Evolutionary conservation across 139 green algal genomes (phyloP).

Genomic region (Volvox africanus): DNA sequence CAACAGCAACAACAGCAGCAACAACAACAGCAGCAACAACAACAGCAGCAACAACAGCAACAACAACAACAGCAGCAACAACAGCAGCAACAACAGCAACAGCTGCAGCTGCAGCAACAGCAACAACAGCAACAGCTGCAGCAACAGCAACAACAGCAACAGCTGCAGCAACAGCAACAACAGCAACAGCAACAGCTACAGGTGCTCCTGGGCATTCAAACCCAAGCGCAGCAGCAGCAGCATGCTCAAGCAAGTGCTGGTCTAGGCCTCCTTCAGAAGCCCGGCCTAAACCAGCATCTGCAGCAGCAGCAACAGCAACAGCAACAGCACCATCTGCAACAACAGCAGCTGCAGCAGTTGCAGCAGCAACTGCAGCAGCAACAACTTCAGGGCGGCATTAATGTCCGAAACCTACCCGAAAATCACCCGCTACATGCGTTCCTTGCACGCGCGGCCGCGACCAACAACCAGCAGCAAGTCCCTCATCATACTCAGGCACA

Average conservation of each 20-base stretch:
- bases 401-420: constrained; percentile 25
- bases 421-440: constrained; percentile 33
- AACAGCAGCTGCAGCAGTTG: neutral
- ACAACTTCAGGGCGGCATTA: constrained; percentile 29
- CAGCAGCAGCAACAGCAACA: too few species aligned
- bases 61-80: neutral
- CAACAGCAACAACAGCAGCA: neutral
- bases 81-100: neutral
- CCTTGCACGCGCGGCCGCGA: neutral
- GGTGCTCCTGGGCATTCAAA: neutral
- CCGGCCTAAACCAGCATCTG: too few species aligned
- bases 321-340: too few species aligned
- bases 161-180: neutral
- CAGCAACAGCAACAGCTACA: neutral
- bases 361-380: constrained; percentile 24
- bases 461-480: neutral
- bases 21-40: neutral
- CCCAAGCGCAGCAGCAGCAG: neutral
- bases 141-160: neutral
- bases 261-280: neutral
- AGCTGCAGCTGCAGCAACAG: neutral
- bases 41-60: too few species aligned
- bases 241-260: neutral
- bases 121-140: neutral
- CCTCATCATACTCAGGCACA: neutral